phyloP scores from a whole-genome alignment of 805 yeast species.

The Candida wancherniae region DNA sequence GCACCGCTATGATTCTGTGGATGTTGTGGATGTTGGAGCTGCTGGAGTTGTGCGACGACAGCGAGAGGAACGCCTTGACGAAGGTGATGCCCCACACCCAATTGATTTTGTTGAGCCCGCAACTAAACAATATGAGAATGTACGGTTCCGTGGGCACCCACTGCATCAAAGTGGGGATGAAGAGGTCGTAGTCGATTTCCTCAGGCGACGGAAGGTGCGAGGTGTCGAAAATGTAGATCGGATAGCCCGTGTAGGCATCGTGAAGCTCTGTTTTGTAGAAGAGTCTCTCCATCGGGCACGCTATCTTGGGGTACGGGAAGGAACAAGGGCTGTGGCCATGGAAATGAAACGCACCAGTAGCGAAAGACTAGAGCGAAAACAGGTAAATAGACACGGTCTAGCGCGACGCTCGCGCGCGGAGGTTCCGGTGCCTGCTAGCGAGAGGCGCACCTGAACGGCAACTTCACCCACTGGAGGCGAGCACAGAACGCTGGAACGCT shows the following conservation, averaged over 20 bases:
- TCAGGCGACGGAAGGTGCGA: constrained; percentile 67
- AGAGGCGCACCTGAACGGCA: too few relatives aligned
- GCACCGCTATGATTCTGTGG: constrained; percentile 69
- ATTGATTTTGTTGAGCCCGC: constrained; percentile 64
- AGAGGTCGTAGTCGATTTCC: constrained; percentile 38
- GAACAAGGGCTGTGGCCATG: too few relatives aligned
- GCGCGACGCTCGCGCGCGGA: too few relatives aligned
- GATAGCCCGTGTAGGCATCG: constrained; percentile 62
- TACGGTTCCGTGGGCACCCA: constrained; percentile 60
- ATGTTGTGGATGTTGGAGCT: constrained; percentile 46
- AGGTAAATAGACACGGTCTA: too few relatives aligned
- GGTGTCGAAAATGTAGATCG: constrained; percentile 79
- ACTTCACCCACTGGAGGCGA: too few relatives aligned
- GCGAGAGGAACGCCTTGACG: constrained; percentile 51
- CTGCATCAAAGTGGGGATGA: constrained; percentile 52
- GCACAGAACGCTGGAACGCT: too few relatives aligned
- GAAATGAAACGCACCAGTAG: too few relatives aligned
- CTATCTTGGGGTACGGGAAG: too few relatives aligned
- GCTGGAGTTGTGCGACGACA: constrained; percentile 37
- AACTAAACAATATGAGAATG: constrained; percentile 70
- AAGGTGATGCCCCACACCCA: constrained; percentile 69
- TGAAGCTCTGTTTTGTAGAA: constrained; percentile 55
- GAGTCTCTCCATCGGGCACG: constrained; percentile 32
- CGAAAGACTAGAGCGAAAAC: too few relatives aligned
- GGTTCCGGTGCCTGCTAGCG: too few relatives aligned